Conservation (phyloP, 2,329 filamentous ascomycete species). For the Colletotrichum sp. region DNA sequence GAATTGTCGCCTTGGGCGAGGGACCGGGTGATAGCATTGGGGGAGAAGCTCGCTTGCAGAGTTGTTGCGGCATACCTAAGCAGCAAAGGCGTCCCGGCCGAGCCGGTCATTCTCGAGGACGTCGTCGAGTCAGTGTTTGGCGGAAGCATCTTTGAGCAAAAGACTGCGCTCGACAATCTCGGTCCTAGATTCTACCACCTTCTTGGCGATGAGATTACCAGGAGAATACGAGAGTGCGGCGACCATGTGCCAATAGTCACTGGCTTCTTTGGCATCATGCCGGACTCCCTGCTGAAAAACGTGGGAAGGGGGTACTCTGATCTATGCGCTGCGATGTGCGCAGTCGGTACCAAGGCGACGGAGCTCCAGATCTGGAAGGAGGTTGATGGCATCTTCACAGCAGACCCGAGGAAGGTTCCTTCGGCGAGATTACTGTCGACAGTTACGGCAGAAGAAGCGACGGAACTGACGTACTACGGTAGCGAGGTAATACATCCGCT, state of each 20-base stretch:
- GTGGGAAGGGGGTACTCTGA: slow-evolving; percentile 97
- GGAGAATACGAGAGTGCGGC: slow-evolving; percentile 68
- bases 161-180: slow-evolving; percentile 62
- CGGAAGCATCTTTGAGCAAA: slow-evolving; percentile 79
- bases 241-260: slow-evolving; percentile 79
- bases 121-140: slow-evolving; percentile 90
- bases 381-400: slow-evolving; percentile 89
- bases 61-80: slow-evolving; percentile 88
- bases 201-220: slow-evolving; percentile 63
- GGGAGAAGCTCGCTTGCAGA: slow-evolving; percentile 92
- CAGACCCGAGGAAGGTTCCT: slow-evolving; percentile 87
- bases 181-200: slow-evolving; percentile 73
- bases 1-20: slow-evolving; percentile 80
- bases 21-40: slow-evolving; percentile 90
- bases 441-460: slow-evolving; percentile 93
- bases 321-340: slow-evolving; percentile 88
- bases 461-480: slow-evolving; percentile 91
- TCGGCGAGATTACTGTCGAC: slow-evolving; percentile 83
- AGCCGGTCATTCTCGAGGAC: slow-evolving; percentile 40
- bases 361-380: slow-evolving; percentile 99
- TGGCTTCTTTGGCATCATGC: slow-evolving; percentile 95
- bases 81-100: slow-evolving; percentile 59
- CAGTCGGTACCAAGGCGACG: slow-evolving; percentile 81
- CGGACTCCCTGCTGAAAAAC: slow-evolving; percentile 83
- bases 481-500: slow-evolving; percentile 98